Evolutionary conservation across 202 grass and related monocot species (phyloP), one percentile per base, ranked within the genome.

Genomic region (Eragrostis tef): DNA sequence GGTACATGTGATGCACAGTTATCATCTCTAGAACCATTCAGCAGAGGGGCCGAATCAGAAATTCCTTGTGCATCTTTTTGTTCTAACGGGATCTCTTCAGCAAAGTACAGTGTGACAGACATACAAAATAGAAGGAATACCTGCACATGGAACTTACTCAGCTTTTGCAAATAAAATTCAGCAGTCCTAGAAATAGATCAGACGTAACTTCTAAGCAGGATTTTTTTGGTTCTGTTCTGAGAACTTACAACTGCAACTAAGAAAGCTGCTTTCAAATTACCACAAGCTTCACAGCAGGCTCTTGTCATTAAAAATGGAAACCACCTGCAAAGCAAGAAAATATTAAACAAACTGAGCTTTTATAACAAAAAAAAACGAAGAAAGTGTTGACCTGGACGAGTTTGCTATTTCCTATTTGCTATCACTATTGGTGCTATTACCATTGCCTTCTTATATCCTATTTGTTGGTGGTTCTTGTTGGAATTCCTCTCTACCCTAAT

Each of bases 221-320:
- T 52, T 39, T 29, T 27, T 36, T 39, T 75, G 77, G 73, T n/a
- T 70, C 11, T 29, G 24, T 2, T 88, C 24, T 26, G 73, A 81
- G 29, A 93, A 93, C 90, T 95, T 81, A 99, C 96, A 85, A 99
- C 93, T 82, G 96, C 96, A 87, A 99, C 79, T 36, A 99, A 82
- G 74, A 99, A 99, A 56, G 96, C 96, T 36, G 96, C 96, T 84
- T 99, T 99, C 70, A 99, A 91, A 90, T 99, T 93, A 79, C 81
- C 86, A 93, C 96, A 99, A 81, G 88, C 96, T 84, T 99, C 93
- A 46, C 96, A 99, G 57, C 96, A 99, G 19, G 93, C 96, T 83
- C 88, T 90, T 77, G 93, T 95, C 58, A 61, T 90, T 85, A 99
- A 74, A 85, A 99, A 96, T 73, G 96, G 96, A 84, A 99, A 99